Base-by-base conservation (phyloP, 768 basidiomycete species). In the Leccinum imitatum region DNA sequence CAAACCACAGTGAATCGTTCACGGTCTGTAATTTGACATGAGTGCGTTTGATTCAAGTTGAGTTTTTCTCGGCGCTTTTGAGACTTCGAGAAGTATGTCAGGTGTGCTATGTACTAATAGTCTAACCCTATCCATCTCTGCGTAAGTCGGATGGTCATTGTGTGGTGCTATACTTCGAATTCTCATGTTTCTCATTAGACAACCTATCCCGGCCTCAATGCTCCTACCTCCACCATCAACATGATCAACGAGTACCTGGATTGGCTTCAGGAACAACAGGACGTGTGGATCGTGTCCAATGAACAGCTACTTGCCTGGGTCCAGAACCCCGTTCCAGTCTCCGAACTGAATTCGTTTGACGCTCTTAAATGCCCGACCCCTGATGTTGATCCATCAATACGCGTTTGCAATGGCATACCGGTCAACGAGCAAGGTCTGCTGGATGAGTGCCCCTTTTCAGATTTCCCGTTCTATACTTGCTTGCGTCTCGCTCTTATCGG, bases 11-110 rank as follows among this genome's bases (percentile, higher is more conserved):
- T 61, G 47, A 35, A 25, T 41, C 56, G 54, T 63, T 31, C 15
- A 39, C 37, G 39, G 61, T 65, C 62, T 70, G 71, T 63, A 72
- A 72, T 72, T 72, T 72, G 71, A 72, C 71, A 33, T 65, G 71
- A 73, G 71, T 72, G 71, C 71, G 71, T 64, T 68, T 59, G 55
- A 62, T 57, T 64, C 57, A 9, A 39, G 41, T 44, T 44, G 41
- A n/a, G 6, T n/a, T n/a, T 13, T 33, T 33, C 33, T 13, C 4
- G 5, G 11, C 33, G 11, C n/a, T n/a, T 44, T 44, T 44, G 19
- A 33, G 4, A 11, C 33, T 33, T 33, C 13, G 33, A 35, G 27
- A 33, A 13, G 39, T 30, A 31, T 10, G 30, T 44, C 41, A 44
- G 17, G 41, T 44, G 41, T 14, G 33, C 13, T 31, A n/a, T n/a